phyloP scores from a whole-genome alignment of 768 basidiomycete species.

The Nidularia sp. region DNA sequence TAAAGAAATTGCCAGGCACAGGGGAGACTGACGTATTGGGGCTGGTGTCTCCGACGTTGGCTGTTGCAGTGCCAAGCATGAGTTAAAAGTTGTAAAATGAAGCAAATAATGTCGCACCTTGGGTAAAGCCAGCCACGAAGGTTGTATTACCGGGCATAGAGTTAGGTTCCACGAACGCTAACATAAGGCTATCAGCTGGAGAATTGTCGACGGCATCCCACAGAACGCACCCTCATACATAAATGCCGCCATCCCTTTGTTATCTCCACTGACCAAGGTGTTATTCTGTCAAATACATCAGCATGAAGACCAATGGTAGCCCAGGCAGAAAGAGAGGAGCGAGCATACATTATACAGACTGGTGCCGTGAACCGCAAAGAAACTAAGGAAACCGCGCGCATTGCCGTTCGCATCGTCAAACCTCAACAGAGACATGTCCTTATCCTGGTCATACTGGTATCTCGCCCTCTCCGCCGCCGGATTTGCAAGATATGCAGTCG shows the following conservation, averaged over 20 bases:
- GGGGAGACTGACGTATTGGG: slow-evolving; percentile 64
- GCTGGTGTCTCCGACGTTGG: slow-evolving; percentile 78
- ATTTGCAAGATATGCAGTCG: slow-evolving; percentile 74
- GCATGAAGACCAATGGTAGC: background rate
- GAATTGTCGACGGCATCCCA: background rate
- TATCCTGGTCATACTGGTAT: slow-evolving; percentile 73
- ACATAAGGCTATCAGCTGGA: slow-evolving; percentile 2
- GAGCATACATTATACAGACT: slow-evolving; percentile 64
- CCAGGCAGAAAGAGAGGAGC: background rate
- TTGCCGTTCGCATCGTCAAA: slow-evolving; percentile 58
- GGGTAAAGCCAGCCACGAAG: slow-evolving; percentile 74
- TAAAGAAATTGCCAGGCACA: slow-evolving; percentile 3
- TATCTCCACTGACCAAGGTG: slow-evolving; percentile 75
- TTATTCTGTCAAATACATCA: slow-evolving; percentile 52
- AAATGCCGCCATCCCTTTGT: slow-evolving; percentile 84
- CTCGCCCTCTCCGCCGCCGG: slow-evolving; percentile 62
- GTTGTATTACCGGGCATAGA: slow-evolving; percentile 64
- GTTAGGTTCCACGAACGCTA: slow-evolving; percentile 61
- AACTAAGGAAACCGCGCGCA: slow-evolving; percentile 65
- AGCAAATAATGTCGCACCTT: slow-evolving; percentile 40
- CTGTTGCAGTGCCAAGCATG: slow-evolving; percentile 25
- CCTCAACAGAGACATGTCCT: slow-evolving; percentile 63
- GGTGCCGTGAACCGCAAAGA: slow-evolving; percentile 78
- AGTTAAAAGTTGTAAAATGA: background rate
- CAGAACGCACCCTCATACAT: slow-evolving; percentile 60